These are phyloP conservation scores for Alternaria dauci DNA, from an alignment of 2,329 filamentous ascomycete genomes.

Conservation along the genomic window DNA sequence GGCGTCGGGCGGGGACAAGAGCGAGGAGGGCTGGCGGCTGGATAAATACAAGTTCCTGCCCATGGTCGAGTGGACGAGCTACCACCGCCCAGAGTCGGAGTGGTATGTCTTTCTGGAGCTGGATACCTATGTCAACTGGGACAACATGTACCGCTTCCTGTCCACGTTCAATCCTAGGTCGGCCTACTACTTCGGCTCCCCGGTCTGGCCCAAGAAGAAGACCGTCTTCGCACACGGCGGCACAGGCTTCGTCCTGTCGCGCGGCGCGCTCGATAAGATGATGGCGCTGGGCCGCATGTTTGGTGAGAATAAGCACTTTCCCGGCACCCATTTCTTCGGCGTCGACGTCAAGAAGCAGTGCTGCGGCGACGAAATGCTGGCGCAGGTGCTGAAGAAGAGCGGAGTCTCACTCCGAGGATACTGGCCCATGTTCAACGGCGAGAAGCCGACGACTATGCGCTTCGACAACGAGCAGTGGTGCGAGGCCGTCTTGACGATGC, in stretches of 20 bases:
- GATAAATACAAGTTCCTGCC: slow-evolving; percentile 69
- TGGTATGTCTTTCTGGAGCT: slow-evolving; percentile 51
- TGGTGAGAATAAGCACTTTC: slow-evolving; percentile 41
- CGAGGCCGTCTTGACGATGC: slow-evolving; percentile 52
- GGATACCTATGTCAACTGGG: slow-evolving; percentile 52
- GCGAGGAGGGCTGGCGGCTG: slow-evolving; percentile 62
- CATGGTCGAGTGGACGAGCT: slow-evolving; percentile 61
- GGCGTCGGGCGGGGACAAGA: slow-evolving; percentile 45
- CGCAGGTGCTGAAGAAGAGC: slow-evolving; percentile 49
- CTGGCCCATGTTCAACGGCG: slow-evolving; percentile 58
- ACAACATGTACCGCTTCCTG: slow-evolving; percentile 53
- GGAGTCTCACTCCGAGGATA: slow-evolving; percentile 49
- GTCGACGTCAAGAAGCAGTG: slow-evolving; percentile 44
- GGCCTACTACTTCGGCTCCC: slow-evolving; percentile 53
- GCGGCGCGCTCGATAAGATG: slow-evolving; percentile 59
- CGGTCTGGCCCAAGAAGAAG: slow-evolving; percentile 47
- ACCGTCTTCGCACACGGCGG: slow-evolving; percentile 55
- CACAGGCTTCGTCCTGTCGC: slow-evolving; percentile 55
- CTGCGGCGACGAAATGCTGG: slow-evolving; percentile 52
- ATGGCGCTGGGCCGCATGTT: slow-evolving; percentile 51
- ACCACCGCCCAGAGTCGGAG: slow-evolving; percentile 41
- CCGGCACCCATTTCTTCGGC: slow-evolving; percentile 49
- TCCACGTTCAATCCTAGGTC: slow-evolving; percentile 47
- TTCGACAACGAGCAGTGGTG: slow-evolving; percentile 56
- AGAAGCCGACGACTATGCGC: slow-evolving; percentile 50